Conservation (phyloP, 768 basidiomycete species). For the Auriscalpium vulgare region DNA sequence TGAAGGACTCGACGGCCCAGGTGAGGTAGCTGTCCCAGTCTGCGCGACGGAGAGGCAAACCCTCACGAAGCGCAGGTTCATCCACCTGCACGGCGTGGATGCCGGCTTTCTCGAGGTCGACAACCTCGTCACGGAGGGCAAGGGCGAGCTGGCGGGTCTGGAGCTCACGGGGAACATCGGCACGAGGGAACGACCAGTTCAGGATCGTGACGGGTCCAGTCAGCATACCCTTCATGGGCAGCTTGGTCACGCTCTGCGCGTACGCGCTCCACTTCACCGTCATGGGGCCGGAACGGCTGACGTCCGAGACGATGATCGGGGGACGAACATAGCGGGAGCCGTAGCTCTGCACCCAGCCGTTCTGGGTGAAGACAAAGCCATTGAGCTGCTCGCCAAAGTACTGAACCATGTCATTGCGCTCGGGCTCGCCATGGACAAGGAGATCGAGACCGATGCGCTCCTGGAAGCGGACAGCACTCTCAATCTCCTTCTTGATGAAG, state of each 20-base stretch:
- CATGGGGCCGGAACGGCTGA: conserved; percentile 87
- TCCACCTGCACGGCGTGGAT: conserved; percentile 99
- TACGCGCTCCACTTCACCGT: conserved; percentile 96
- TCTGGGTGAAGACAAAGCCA: conserved; percentile 97
- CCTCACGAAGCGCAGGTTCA: conserved; percentile 99
- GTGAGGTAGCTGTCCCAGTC: conserved; percentile 96
- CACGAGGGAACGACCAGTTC: conserved; percentile 99
- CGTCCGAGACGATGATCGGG: conserved; percentile 96
- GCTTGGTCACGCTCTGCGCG: conserved; percentile 87
- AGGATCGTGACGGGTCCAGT: conserved; percentile 97
- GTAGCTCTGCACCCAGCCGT: conserved; percentile 99
- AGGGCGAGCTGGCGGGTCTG: conserved; percentile 98
- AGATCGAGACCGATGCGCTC: conserved; percentile 94
- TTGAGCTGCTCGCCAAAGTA: conserved; percentile 96
- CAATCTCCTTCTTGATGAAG: conserved; percentile 98
- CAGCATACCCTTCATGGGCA: conserved; percentile 99
- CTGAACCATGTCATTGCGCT: conserved; percentile 99
- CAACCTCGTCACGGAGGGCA: conserved; percentile 94
- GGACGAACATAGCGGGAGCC: conserved; percentile 99
- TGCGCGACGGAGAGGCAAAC: conserved; percentile 89
- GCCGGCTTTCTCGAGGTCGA: conserved; percentile 94
- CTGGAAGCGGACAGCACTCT: conserved; percentile 91
- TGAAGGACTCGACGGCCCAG: conserved; percentile 99
- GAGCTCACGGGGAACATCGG: conserved; percentile 90
- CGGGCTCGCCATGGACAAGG: conserved; percentile 97